These are phyloP conservation scores for Rehmannia glutinosa DNA, from an alignment of 257 asterid genomes.

Conservation along the genomic window DNA sequence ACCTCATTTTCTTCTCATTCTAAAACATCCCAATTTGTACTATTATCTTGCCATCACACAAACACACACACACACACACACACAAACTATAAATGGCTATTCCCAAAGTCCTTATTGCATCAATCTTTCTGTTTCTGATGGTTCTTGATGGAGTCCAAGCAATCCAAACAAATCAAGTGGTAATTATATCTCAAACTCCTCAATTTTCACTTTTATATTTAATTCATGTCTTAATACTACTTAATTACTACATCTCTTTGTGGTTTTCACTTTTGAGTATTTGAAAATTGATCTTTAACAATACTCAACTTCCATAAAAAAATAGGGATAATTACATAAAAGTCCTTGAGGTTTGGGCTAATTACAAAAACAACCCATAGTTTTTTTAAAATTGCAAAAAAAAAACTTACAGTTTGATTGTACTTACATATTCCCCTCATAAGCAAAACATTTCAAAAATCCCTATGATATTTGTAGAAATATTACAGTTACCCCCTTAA, in stretches of 20 bases:
- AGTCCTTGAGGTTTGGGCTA: too few relatives aligned
- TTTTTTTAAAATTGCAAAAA: too few relatives aligned
- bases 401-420: too few relatives aligned
- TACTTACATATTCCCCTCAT: too few relatives aligned
- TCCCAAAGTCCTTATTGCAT: conserved; percentile 32
- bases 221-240: background rate
- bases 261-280: background rate
- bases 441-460: too few relatives aligned
- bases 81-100: conserved; percentile 36
- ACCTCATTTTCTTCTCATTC: conserved; percentile 12
- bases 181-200: background rate
- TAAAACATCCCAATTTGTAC: background rate
- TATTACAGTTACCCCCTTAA: too few relatives aligned
- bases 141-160: conserved; percentile 48
- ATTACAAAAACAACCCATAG: too few relatives aligned
- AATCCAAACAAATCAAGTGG: conserved; percentile 37
- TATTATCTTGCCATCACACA: background rate
- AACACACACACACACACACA: background rate
- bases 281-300: background rate
- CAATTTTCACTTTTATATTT: background rate
- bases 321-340: too few relatives aligned
- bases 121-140: conserved; percentile 40
- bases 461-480: too few relatives aligned
- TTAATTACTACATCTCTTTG: background rate
- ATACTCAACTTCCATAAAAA: too few relatives aligned